Base-by-base conservation (phyloP, 805 yeast species). In the Ogataea neopini region DNA sequence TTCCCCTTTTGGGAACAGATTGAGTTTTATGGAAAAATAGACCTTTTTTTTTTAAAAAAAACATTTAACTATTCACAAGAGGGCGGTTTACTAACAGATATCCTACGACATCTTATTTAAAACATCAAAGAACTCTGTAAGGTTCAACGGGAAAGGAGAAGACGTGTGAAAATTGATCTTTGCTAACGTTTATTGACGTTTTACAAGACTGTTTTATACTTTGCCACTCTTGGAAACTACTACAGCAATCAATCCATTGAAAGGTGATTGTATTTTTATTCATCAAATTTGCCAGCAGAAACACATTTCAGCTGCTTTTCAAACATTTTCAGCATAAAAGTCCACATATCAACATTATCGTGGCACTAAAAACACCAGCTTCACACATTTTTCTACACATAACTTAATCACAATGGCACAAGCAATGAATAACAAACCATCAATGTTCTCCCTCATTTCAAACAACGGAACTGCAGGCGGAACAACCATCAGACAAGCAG, bases 371-470 rank as follows among this genome's bases (percentile, higher is more conserved):
- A 32, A 32, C 35, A 6, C 11, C 6, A 4, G 10, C 20, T 9
- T n/a, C 10, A 22, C 17, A 17, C n/a, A 34, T 11, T 22, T 15
- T 4, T n/a, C n/a, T 34, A 14, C 25, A 8, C 23, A 9, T 32
- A 28, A 5, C 15, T 17, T 14, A n/a, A 32, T 13, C 34, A 48
- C 11, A 18, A 60, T 60, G 57, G 47, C 73, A 3, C 64, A 68
- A 48, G 58, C 63, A 40, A 53, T 69, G 36, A 66, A 64, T 15
- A 36, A 66, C 2, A 71, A 66, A 47, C 73, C 72, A 4, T 73
- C 77, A n/a, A 68, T 70, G 71, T 70, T 70, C 52, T 70, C 76
- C 6, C 51, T 72, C 20, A 57, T 68, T 18, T 66, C 74, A 2
- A 57, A 48, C 35, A 63, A 61, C 35, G 61, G 61, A 22, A 50